Evolutionary conservation across 768 basidiomycete genomes (phyloP).

Genomic region (Termitomyces sp.): DNA sequence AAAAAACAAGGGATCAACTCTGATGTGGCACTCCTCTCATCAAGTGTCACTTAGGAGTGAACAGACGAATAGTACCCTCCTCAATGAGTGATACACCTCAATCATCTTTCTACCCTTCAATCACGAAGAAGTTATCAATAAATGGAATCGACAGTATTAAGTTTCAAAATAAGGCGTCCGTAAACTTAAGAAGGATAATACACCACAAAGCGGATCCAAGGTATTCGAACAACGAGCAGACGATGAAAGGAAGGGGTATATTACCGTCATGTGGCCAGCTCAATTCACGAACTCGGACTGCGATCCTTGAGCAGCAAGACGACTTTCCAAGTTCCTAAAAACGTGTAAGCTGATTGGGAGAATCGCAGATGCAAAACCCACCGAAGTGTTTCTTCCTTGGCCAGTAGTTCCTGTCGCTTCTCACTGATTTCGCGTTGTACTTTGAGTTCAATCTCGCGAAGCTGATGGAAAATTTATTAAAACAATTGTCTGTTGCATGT

Average conservation of each 20-base stretch:
- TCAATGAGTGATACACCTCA: constrained; percentile 2
- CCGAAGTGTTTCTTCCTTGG: constrained; percentile 94
- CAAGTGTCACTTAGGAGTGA: background rate
- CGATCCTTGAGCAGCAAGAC: constrained; percentile 84
- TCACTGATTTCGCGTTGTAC: constrained; percentile 98
- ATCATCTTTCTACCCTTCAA: background rate
- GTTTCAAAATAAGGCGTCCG: constrained; percentile 13
- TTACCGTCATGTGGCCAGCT: constrained; percentile 15
- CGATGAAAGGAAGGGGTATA: constrained; percentile 19
- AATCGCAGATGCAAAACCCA: constrained; percentile 19
- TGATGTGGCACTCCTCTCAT: constrained; percentile 14
- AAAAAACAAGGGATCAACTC: constrained; percentile 17
- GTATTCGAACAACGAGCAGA: constrained; percentile 17
- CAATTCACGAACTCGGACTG: constrained; percentile 74
- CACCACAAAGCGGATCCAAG: constrained; percentile 26
- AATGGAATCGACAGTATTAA: constrained; percentile 4
- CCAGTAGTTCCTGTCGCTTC: constrained; percentile 93
- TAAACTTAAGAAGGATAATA: constrained; percentile 21
- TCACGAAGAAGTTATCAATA: background rate
- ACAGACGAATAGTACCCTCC: background rate
- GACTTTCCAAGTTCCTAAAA: constrained; percentile 79
- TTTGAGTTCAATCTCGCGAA: constrained; percentile 97
- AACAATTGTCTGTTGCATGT: constrained; percentile 5
- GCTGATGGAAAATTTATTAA: constrained; percentile 30
- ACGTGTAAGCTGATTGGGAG: background rate